These are phyloP conservation scores for Hanseniaspora meyeri DNA, from an alignment of 805 yeast species.

Conservation along the genomic window DNA sequence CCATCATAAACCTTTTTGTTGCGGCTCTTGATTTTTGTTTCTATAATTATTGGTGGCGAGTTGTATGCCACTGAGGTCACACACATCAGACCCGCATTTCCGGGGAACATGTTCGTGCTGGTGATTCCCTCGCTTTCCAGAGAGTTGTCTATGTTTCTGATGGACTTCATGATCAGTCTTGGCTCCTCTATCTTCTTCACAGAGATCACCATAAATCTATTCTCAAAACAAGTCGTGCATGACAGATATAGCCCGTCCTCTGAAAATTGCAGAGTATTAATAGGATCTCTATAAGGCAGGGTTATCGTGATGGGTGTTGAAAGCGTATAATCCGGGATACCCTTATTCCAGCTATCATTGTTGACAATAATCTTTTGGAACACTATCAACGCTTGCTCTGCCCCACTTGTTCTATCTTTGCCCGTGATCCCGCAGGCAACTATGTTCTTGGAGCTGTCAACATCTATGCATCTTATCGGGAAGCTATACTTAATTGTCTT, in stretches of 20 bases:
- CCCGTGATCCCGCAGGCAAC: slow-evolving; percentile 79
- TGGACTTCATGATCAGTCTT: slow-evolving; percentile 54
- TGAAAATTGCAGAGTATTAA: slow-evolving; percentile 62
- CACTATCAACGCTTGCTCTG: slow-evolving; percentile 65
- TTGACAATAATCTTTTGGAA: slow-evolving; percentile 34
- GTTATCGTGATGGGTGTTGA: slow-evolving; percentile 51
- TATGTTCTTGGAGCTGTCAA: slow-evolving; percentile 50
- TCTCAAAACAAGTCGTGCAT: slow-evolving; percentile 57
- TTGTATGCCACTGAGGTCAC: slow-evolving; percentile 50
- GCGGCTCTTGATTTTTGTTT: slow-evolving; percentile 43
- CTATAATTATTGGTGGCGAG: slow-evolving; percentile 55
- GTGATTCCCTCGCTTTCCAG: slow-evolving; percentile 86
- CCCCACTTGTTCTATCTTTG: slow-evolving; percentile 51
- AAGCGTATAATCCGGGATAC: slow-evolving; percentile 26
- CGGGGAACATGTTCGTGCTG: slow-evolving; percentile 59
- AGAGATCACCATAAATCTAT: slow-evolving; percentile 65
- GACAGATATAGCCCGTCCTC: slow-evolving; percentile 56
- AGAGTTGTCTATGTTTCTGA: slow-evolving; percentile 48
- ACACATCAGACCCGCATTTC: slow-evolving; percentile 42
- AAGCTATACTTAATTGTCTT: slow-evolving; percentile 59
- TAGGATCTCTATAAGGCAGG: slow-evolving; percentile 76
- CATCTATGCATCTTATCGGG: slow-evolving; percentile 67
- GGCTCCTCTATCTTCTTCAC: slow-evolving; percentile 53
- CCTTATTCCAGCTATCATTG: background rate
- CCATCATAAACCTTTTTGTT: background rate